Evolutionary conservation across 2,329 filamentous ascomycete species (phyloP), one percentile per base, ranked within the genome.

Genomic region (Sporothrix variecibatus): DNA sequence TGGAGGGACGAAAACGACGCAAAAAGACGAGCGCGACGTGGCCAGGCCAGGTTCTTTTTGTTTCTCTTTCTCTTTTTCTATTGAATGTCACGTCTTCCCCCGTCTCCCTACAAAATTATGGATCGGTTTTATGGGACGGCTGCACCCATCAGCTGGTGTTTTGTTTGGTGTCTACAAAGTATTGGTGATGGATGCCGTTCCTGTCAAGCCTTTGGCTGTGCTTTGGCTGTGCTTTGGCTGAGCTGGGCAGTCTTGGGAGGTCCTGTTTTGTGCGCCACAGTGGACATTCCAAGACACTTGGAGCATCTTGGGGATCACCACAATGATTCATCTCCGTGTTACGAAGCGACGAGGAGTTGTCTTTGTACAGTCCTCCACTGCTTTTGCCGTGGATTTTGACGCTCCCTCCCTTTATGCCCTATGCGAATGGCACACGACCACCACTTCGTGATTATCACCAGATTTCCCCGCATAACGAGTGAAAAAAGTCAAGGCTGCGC

Each of bases 321-420:
- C 11, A 26, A 64, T 64, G 60, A 64, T 64, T 64, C 60, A 43
- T 64, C 58, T 23, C 58, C 60, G 56, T 60, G 56, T 8, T 60
- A 60, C 56, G 28, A 20, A 51, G 4, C 2, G 56, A 60, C 28
- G 56, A 31, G 56, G 56, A 28, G 56, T 34, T 60, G n/a, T 46
- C 20, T 2, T 46, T 17, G 12, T 46, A 46, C 43, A 3, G 12
- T 17, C 43, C 43, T 46, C 20, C 20, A 15, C 43, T 46, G 11
- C 20, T 17, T 49, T 49, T 49, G 43, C 43, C 43, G 43, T 15
- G 15, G 3, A 17, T 49, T 49, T 34, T 17, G 56, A 60, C 15
- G 15, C 56, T 20, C 43, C 11, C 34, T 34, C 34, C 15, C 56
- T 34, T 8, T 40, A 9, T 9, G 51, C 56, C n/a, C 4, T 40